Percentiles rank a stretch among this genome's conserved stretches.
phyloP scores from a whole-genome alignment of 2,329 filamentous ascomycete genomes.

The Trichoderma sp. region DNA sequence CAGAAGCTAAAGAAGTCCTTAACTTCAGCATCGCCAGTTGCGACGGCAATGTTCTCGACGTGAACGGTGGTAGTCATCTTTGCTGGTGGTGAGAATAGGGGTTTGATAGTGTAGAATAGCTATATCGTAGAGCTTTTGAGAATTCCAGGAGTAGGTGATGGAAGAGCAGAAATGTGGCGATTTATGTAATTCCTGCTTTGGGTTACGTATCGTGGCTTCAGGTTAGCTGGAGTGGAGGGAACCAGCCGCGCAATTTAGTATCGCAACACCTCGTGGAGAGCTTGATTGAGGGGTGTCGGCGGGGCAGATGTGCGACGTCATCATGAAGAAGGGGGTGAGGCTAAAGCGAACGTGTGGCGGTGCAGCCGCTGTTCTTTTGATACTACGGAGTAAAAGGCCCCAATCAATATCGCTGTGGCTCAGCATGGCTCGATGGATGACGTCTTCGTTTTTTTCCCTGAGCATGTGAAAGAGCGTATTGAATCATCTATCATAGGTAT shows the following conservation, averaged over 20 bases:
- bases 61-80: conserved; percentile 58
- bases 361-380: neutral
- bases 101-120: neutral
- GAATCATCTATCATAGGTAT: neutral
- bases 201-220: conserved; percentile 11
- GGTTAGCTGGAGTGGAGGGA: conserved; percentile 11
- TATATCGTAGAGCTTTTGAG: neutral
- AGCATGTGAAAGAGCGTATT: neutral
- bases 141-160: neutral
- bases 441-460: neutral
- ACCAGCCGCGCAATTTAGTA: conserved; percentile 10
- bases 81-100: neutral
- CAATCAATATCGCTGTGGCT: neutral
- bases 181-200: conserved; percentile 9
- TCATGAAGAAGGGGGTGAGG: conserved; percentile 19
- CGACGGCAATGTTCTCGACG: conserved; percentile 81
- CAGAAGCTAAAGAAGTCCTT: conserved; percentile 97
- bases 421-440: neutral
- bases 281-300: conserved; percentile 19
- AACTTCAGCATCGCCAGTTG: conserved; percentile 87
- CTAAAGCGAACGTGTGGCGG: conserved; percentile 15
- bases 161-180: conserved; percentile 1
- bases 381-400: neutral
- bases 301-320: conserved; percentile 23
- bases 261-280: conserved; percentile 1